A percentile compares a stretch with the other conserved stretches of the same genome.
Conservation (phyloP, 192 early-diverging fungal genomes). For the Bifiguratus adelaidae region DNA sequence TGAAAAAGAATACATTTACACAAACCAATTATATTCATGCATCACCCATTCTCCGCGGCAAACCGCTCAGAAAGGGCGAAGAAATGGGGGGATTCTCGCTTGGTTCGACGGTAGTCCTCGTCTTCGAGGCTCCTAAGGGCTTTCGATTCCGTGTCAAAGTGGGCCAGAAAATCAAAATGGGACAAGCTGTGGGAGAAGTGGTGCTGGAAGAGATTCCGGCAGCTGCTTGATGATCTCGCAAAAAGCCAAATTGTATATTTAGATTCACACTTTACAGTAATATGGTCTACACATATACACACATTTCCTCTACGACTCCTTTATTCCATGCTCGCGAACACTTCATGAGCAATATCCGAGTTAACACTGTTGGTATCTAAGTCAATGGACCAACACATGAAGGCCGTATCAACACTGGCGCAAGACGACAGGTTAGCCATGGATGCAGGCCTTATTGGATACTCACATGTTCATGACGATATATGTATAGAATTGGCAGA, state of each 20-base stretch:
- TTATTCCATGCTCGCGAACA: constrained; percentile 36
- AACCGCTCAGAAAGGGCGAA: constrained; percentile 64
- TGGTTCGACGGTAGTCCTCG: constrained; percentile 91
- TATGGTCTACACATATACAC: too few relatives aligned
- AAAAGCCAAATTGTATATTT: too few relatives aligned
- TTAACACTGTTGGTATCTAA: constrained; percentile 50
- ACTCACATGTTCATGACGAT: constrained; percentile 70
- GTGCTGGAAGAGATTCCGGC: too few relatives aligned
- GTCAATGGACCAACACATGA: constrained; percentile 75
- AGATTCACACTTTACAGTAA: too few relatives aligned
- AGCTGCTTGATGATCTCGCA: too few relatives aligned
- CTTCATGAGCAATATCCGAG: constrained; percentile 34
- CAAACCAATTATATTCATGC: constrained; percentile 62
- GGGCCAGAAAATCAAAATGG: constrained; percentile 73
- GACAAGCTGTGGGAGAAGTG: constrained; percentile 59
- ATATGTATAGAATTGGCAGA: constrained; percentile 53
- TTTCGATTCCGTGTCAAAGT: constrained; percentile 68
- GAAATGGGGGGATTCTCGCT: constrained; percentile 94
- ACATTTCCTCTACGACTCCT: too few relatives aligned
- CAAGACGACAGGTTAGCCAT: not conserved
- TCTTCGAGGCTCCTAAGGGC: constrained; percentile 86
- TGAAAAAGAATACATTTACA: constrained; percentile 59
- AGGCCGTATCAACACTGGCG: constrained; percentile 61
- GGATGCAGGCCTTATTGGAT: too few relatives aligned
- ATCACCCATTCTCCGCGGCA: constrained; percentile 47